Evolutionary conservation across 805 yeast genomes (phyloP).

Genomic region (Hanseniaspora clermontiae): DNA sequence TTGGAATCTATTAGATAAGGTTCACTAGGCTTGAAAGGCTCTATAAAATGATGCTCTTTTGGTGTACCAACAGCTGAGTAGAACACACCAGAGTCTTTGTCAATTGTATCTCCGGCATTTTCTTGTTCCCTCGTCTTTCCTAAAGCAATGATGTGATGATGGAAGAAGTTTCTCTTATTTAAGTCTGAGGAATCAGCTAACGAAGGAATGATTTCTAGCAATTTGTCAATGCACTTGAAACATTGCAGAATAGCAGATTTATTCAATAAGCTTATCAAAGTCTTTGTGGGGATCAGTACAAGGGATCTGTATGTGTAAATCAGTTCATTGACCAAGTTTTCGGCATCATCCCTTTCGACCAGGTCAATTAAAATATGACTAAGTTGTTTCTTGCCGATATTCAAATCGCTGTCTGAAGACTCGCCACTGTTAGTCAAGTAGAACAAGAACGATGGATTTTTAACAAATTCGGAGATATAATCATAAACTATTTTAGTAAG

Average conservation of each 20-base stretch:
- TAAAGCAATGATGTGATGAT: conserved; percentile 64
- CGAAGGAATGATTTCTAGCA: conserved; percentile 40
- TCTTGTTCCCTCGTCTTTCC: conserved; percentile 44
- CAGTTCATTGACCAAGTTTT: conserved; percentile 34
- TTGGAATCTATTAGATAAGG: conserved; percentile 43
- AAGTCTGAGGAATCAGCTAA: conserved; percentile 59
- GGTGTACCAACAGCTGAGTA: conserved; percentile 29
- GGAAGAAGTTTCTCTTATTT: conserved; percentile 72
- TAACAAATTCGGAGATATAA: not conserved
- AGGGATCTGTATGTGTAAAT: conserved; percentile 34
- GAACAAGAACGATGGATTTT: not conserved
- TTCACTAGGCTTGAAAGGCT: conserved; percentile 27
- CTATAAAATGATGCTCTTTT: not conserved
- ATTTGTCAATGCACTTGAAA: conserved; percentile 42
- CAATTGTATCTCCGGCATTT: conserved; percentile 4
- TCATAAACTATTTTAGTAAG: conserved; percentile 8
- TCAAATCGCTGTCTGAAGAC: not conserved
- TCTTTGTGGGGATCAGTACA: conserved; percentile 41
- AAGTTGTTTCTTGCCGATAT: not conserved
- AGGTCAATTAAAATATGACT: conserved; percentile 16
- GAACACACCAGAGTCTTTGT: not conserved
- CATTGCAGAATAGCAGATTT: conserved; percentile 50
- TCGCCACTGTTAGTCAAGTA: not conserved
- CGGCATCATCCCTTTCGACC: conserved; percentile 35
- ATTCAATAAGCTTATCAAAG: conserved; percentile 48